Evolutionary conservation across 2,329 filamentous ascomycete genomes (phyloP), one percentile per base, ranked within the genome.

Genomic region (Trichothecium roseum): DNA sequence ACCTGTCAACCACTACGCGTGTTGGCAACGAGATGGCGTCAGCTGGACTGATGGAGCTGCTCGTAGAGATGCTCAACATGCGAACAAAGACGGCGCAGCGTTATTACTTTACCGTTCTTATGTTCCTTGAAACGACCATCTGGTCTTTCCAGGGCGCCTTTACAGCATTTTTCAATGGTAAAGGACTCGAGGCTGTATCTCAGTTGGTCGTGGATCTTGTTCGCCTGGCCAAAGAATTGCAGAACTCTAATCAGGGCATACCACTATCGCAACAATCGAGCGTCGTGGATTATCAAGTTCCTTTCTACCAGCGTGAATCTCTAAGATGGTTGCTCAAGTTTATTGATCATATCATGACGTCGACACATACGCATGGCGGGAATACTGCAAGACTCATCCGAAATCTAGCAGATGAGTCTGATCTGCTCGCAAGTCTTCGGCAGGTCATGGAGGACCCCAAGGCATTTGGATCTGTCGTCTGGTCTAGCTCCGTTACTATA

Each of bases 281-380:
- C 37, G 73, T 83, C 18, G 86, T 93, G 30, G 93, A 99, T 59
- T 99, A 95, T 54, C 74, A 86, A 49, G 87, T 96, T 36, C 86
- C 88, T 0, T 95, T 86, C 55, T 86, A 87, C 54, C 83, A 94
- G 46, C 91, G 96, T 54, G 86, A 94, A 55, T 89, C 86, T 14
- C 68, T 98, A 20, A 88, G 93, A 51, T 93, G 85, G 77, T 68
- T 95, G 30, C 81, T 98, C 57, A 95, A 94, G 56, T 94, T 96
- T 52, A 82, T 94, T 42, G 88, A 94, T 47, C 88, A 96, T 54
- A 81, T 96, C 63, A 94, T 96, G 81, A 82, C 61, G 57, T 93
- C 70, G 70, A 80, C 64, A 55, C 77, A 70, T 44, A 66, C 66
- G 27, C 73, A 69, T 42, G 72, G 84, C 37, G 84, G 83, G 39